Conservation (phyloP, 2,329 filamentous ascomycete genomes). For the Penicillium sp. region DNA sequence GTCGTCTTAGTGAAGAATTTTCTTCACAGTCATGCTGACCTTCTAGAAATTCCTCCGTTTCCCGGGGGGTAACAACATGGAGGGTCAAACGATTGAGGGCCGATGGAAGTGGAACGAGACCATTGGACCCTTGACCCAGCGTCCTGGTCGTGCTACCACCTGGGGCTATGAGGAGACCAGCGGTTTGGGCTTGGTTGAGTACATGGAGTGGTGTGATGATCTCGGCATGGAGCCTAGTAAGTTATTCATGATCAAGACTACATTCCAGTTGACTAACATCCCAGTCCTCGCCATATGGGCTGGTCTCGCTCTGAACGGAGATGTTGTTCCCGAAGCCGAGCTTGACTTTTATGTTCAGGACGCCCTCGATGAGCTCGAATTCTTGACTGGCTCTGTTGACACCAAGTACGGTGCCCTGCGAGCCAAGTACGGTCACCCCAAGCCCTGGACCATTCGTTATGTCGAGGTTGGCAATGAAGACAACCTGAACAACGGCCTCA, state of each 20-base stretch:
- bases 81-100: constrained; percentile 42
- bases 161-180: constrained; percentile 53
- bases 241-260: constrained; percentile 7
- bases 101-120: constrained; percentile 59
- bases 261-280: not conserved
- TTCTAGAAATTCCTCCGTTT: constrained; percentile 52
- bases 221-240: constrained; percentile 46
- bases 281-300: constrained; percentile 49
- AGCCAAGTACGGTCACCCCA: constrained; percentile 62
- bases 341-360: constrained; percentile 40
- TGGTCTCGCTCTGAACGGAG: constrained; percentile 49
- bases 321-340: constrained; percentile 41
- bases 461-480: constrained; percentile 73
- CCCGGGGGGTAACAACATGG: constrained; percentile 57
- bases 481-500: constrained; percentile 59
- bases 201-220: constrained; percentile 54
- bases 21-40: not conserved
- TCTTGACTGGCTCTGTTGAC: constrained; percentile 31
- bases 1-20: not conserved
- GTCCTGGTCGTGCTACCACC: constrained; percentile 47
- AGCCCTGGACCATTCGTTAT: constrained; percentile 63
- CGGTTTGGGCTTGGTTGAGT: constrained; percentile 53
- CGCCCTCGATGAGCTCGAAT: constrained; percentile 42
- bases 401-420: constrained; percentile 52
- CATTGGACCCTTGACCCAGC: constrained; percentile 53